A percentile compares a stretch with the other conserved stretches of the same genome.
These are phyloP conservation scores for Lenwebbia sp. DNA, from an alignment of 345 rosid genomes.

Conservation along the genomic window DNA sequence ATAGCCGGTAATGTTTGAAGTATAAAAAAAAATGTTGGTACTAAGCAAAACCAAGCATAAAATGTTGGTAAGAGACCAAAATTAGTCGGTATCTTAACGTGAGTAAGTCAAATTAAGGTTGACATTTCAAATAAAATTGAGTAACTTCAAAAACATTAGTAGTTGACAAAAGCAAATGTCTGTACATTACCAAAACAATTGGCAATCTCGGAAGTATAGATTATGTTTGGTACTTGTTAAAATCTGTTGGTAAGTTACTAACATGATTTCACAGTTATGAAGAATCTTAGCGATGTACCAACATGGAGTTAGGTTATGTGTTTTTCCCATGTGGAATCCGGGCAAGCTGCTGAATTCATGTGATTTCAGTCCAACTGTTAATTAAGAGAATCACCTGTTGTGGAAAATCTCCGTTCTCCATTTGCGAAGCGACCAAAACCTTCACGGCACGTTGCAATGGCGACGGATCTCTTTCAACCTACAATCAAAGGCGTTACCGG, in stretches of 20 bases:
- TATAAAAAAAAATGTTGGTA: not conserved
- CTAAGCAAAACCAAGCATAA: not conserved
- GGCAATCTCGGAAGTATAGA: not conserved
- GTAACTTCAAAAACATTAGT: not conserved
- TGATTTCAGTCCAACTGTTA: not conserved
- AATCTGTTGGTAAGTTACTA: not conserved
- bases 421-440: conserved; percentile 33
- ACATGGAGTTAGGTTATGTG: not conserved
- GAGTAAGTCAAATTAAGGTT: not conserved
- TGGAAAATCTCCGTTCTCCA: conserved; percentile 65
- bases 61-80: not conserved
- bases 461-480: conserved; percentile 37
- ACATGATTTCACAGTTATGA: not conserved
- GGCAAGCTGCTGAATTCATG: not conserved
- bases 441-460: conserved; percentile 56
- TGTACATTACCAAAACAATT: not conserved
- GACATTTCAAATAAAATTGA: not conserved
- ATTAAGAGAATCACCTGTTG: conserved; percentile 30
- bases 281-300: too few relatives aligned
- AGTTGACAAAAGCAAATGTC: too few relatives aligned
- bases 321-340: not conserved
- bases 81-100: not conserved
- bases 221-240: not conserved
- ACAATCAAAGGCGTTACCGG: not conserved
- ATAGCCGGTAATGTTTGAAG: not conserved